Conservation (phyloP, 2,329 filamentous ascomycete species). For the Penicillium sclerotiorum region DNA sequence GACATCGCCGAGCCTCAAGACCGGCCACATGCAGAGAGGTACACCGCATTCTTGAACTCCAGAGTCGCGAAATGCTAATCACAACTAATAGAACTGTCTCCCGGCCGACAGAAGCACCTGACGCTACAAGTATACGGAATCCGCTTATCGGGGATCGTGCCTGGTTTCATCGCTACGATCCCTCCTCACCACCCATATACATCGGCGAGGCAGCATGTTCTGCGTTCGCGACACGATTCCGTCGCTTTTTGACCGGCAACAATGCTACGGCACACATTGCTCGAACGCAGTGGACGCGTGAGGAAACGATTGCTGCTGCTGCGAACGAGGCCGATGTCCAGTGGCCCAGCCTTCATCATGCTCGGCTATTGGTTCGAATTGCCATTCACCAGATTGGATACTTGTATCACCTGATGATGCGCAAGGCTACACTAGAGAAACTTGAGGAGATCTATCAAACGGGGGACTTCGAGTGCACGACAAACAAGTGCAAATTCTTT, state of each 20-base stretch:
- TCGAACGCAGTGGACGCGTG: slow-evolving; percentile 37
- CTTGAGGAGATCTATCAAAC: slow-evolving; percentile 43
- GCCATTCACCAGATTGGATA: slow-evolving; percentile 40
- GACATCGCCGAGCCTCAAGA: slow-evolving; percentile 25
- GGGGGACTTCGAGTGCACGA: slow-evolving; percentile 31
- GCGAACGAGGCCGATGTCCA: slow-evolving; percentile 32
- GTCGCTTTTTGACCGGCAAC: slow-evolving; percentile 38
- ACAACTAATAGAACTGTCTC: slow-evolving; percentile 10
- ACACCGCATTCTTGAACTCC: not conserved
- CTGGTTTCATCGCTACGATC: slow-evolving; percentile 41
- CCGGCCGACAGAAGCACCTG: slow-evolving; percentile 25
- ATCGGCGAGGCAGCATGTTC: slow-evolving; percentile 44
- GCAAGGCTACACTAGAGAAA: slow-evolving; percentile 42
- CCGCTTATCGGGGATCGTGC: slow-evolving; percentile 39
- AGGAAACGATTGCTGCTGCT: slow-evolving; percentile 32
- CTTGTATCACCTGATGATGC: slow-evolving; percentile 40
- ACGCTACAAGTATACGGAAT: slow-evolving; percentile 36
- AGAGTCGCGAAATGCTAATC: not conserved
- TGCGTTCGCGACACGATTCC: slow-evolving; percentile 43
- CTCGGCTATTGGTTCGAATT: slow-evolving; percentile 40
- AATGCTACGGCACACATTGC: slow-evolving; percentile 36
- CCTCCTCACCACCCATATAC: slow-evolving; percentile 40
- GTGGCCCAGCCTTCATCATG: slow-evolving; percentile 42
- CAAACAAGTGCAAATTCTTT: slow-evolving; percentile 50
- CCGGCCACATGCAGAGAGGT: slow-evolving; percentile 18